Evolutionary conservation across 169 alveolate genomes (phyloP).

Genomic region (Theileria annulata): DNA sequence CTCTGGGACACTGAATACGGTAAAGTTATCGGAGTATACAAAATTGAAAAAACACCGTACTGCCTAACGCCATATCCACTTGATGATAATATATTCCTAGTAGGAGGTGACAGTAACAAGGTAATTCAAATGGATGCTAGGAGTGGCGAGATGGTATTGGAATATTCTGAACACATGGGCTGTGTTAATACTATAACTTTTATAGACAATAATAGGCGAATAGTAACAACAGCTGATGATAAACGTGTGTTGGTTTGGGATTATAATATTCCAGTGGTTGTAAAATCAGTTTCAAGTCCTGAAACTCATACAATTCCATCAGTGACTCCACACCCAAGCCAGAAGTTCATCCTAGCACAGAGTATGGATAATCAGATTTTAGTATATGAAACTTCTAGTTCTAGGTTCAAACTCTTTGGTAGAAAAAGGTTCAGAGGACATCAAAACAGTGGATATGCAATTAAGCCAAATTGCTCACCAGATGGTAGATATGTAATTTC

Average conservation of each 20-base stretch:
- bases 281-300: conserved; percentile 94
- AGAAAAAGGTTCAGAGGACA: conserved; percentile 94
- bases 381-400: conserved; percentile 88
- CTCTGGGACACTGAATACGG: conserved; percentile 98
- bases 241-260: conserved; percentile 95
- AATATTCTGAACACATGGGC: conserved; percentile 93
- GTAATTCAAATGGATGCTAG: conserved; percentile 89
- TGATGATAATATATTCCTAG: conserved; percentile 87
- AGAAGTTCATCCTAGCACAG: conserved; percentile 92
- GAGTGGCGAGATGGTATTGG: conserved; percentile 85
- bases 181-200: conserved; percentile 91
- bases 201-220: conserved; percentile 87
- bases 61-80: conserved; percentile 90
- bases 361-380: conserved; percentile 92
- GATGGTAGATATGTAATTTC: conserved; percentile 93
- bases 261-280: conserved; percentile 93
- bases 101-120: conserved; percentile 91
- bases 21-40: conserved; percentile 86
- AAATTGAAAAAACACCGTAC: conserved; percentile 89
- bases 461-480: conserved; percentile 91
- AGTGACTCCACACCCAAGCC: conserved; percentile 90
- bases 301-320: conserved; percentile 93
- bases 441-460: conserved; percentile 91
- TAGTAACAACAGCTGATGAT: conserved; percentile 95
- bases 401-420: conserved; percentile 83